A percentile compares a stretch with the other conserved stretches of the same genome.
Conservation (phyloP, 345 rosid genomes). For the Hibiscus tridactylites region DNA sequence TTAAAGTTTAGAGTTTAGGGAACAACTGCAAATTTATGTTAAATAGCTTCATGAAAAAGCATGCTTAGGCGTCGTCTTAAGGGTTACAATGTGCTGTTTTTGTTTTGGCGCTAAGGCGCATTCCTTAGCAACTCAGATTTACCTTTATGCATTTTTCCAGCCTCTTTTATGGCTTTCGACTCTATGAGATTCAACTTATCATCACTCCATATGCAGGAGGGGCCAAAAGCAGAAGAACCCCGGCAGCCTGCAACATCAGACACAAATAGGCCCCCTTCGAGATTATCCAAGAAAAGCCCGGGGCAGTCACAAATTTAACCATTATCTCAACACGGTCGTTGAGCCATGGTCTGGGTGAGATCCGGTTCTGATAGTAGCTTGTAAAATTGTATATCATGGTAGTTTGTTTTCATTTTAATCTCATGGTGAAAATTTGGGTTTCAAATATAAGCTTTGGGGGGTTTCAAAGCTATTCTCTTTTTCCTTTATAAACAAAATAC, state of each 20-base stretch:
- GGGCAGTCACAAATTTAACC: conserved; percentile 60
- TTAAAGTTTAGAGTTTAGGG: no score
- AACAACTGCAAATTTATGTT: not conserved
- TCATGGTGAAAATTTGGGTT: conserved; percentile 20
- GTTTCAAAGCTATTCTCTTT: conserved; percentile 16
- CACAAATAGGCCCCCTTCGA: conserved; percentile 46
- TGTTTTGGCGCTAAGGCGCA: not conserved
- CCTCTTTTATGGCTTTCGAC: not conserved
- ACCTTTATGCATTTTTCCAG: not conserved
- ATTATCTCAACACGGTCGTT: not conserved
- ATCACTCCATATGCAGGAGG: conserved; percentile 39
- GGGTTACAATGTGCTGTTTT: no score
- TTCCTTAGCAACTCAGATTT: not conserved
- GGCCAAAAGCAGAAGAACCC: conserved; percentile 49
- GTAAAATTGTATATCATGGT: conserved; percentile 56
- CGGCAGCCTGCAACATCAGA: conserved; percentile 24
- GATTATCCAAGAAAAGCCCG: conserved; percentile 65
- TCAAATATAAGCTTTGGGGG: conserved; percentile 29
- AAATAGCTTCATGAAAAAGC: not conserved
- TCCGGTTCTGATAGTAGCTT: conserved; percentile 18
- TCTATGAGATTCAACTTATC: not conserved
- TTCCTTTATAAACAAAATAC: conserved; percentile 19
- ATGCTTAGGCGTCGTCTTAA: not conserved
- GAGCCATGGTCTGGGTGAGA: conserved; percentile 17
- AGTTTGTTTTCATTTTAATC: conserved; percentile 26